These are phyloP conservation scores for Lichtheimia ramosa DNA, from an alignment of 371 early-diverging fungal genomes.

Conservation along the genomic window DNA sequence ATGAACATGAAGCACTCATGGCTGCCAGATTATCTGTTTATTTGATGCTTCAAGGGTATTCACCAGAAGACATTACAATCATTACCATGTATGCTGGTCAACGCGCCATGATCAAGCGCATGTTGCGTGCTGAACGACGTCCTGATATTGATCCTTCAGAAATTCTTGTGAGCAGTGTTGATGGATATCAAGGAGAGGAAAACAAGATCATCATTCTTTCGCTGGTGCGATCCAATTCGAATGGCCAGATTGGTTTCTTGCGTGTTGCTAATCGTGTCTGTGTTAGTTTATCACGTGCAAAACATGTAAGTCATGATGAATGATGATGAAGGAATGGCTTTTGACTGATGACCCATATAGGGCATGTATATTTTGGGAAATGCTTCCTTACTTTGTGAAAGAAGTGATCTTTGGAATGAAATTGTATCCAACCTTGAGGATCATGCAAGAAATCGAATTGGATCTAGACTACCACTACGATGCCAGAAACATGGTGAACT, in stretches of 20 bases:
- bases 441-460: slow-evolving; percentile 27
- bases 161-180: slow-evolving; percentile 70
- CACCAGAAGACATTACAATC: slow-evolving; percentile 51
- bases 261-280: slow-evolving; percentile 73
- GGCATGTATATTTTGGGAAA: slow-evolving; percentile 79
- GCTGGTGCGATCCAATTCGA: slow-evolving; percentile 61
- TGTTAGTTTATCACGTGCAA: slow-evolving; percentile 77
- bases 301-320: slow-evolving; percentile 32
- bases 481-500: slow-evolving; percentile 40
- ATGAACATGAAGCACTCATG: slow-evolving; percentile 62
- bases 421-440: slow-evolving; percentile 43
- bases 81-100: slow-evolving; percentile 68
- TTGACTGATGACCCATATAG: slow-evolving; percentile 17
- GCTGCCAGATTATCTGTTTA: slow-evolving; percentile 54
- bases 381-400: slow-evolving; percentile 47
- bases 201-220: slow-evolving; percentile 76
- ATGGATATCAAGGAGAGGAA: slow-evolving; percentile 82
- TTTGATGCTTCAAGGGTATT: slow-evolving; percentile 56
- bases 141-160: slow-evolving; percentile 20
- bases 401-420: slow-evolving; percentile 63
- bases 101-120: slow-evolving; percentile 37
- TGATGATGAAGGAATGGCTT: neutral
- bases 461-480: slow-evolving; percentile 41
- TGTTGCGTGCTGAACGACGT: slow-evolving; percentile 34
- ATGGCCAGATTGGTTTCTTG: slow-evolving; percentile 74